A percentile compares a stretch with the other conserved stretches of the same genome.
Conservation (phyloP, 164 flowering plant species). For the Tetracentron sinense region DNA sequence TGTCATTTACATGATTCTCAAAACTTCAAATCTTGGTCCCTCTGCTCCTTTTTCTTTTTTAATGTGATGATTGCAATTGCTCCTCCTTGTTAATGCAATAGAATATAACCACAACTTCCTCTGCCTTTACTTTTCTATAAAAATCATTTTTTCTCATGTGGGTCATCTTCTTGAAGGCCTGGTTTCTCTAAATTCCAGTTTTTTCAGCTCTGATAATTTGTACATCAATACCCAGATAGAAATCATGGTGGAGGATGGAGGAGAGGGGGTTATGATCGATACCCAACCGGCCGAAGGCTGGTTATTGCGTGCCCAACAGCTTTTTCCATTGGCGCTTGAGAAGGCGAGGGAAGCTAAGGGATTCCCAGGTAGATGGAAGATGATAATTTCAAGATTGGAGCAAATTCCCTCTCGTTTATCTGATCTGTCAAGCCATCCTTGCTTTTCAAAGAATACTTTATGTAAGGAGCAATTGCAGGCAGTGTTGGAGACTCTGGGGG, state of each 20-base stretch:
- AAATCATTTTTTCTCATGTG: conserved; percentile 7
- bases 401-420: conserved; percentile 68
- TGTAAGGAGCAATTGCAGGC: conserved; percentile 89
- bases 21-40: conserved; percentile 20
- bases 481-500: conserved; percentile 52
- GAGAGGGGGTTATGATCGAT: conserved; percentile 21
- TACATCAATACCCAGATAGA: conserved; percentile 14
- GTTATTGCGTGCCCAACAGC: conserved; percentile 50
- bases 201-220: conserved; percentile 16
- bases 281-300: conserved; percentile 53
- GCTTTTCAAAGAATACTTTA: conserved; percentile 74
- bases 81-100: conserved; percentile 28
- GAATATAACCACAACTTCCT: background rate
- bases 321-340: conserved; percentile 56
- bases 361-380: conserved; percentile 79
- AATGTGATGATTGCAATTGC: conserved; percentile 46
- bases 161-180: conserved; percentile 9
- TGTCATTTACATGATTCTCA: conserved; percentile 56
- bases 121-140: conserved; percentile 11
- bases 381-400: conserved; percentile 65
- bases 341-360: conserved; percentile 61
- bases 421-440: conserved; percentile 87
- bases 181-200: conserved; percentile 8
- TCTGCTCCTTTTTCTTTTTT: conserved; percentile 5
- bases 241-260: conserved; percentile 59